Evolutionary conservation across 208 protist genomes (phyloP).

Genomic region (Phytomonas sp.): DNA sequence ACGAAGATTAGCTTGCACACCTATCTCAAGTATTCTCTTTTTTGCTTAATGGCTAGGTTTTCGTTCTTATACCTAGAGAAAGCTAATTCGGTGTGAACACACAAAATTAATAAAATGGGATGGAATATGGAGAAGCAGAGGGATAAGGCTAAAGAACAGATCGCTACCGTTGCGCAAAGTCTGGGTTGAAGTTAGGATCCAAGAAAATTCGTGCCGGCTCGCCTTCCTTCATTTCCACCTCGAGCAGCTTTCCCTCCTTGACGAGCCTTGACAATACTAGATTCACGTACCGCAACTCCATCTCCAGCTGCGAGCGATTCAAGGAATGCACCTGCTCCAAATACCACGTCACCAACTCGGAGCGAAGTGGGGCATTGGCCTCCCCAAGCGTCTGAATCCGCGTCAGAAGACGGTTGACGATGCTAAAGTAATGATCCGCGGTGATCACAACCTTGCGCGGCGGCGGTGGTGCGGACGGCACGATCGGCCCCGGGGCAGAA

Average conservation of each 20-base stretch:
- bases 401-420: slow-evolving; percentile 68
- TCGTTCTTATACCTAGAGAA: background rate
- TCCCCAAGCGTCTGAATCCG: slow-evolving; percentile 69
- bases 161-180: slow-evolving; percentile 25
- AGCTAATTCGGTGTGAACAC: background rate
- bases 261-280: slow-evolving; percentile 72
- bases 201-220: slow-evolving; percentile 60
- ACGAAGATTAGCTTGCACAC: background rate
- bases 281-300: slow-evolving; percentile 67
- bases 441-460: slow-evolving; percentile 43
- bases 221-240: slow-evolving; percentile 67
- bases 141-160: background rate
- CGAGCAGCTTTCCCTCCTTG: slow-evolving; percentile 77
- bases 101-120: background rate
- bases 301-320: slow-evolving; percentile 69
- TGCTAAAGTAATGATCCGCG: slow-evolving; percentile 82
- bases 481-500: background rate
- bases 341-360: slow-evolving; percentile 81
- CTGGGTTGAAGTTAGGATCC: slow-evolving; percentile 84
- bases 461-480: slow-evolving; percentile 1
- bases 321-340: slow-evolving; percentile 80
- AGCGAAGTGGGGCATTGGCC: slow-evolving; percentile 50
- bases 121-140: background rate
- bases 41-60: background rate
- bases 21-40: background rate